Conservation (phyloP, 129 eudicot species). For the Lactuca saligna region DNA sequence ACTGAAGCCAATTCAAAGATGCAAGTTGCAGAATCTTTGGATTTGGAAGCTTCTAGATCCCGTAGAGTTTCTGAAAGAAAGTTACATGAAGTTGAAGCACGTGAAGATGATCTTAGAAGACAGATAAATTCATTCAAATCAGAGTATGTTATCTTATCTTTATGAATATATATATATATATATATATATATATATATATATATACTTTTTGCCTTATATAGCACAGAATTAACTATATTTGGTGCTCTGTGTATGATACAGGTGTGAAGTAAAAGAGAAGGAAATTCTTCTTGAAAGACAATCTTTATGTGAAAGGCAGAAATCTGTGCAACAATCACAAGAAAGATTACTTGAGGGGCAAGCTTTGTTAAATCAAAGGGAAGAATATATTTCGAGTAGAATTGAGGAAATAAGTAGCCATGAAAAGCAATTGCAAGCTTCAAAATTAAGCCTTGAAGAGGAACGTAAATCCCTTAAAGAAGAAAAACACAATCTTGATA, state of each 20-base stretch:
- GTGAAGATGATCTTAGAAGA: conserved; percentile 94
- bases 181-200: too few species aligned
- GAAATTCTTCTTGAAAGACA: conserved; percentile 73
- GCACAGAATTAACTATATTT: neutral
- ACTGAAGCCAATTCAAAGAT: conserved; percentile 61
- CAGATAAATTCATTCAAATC: conserved; percentile 59
- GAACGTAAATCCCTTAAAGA: conserved; percentile 50
- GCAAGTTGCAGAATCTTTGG: conserved; percentile 72
- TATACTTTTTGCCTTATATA: conserved; percentile 7
- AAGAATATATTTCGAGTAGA: conserved; percentile 57
- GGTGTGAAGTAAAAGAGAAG: conserved; percentile 83
- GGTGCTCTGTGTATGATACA: conserved; percentile 15
- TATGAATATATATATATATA: neutral
- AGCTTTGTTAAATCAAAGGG: conserved; percentile 78
- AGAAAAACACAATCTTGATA: conserved; percentile 50
- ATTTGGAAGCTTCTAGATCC: conserved; percentile 61
- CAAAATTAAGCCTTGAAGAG: conserved; percentile 45
- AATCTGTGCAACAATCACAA: conserved; percentile 59
- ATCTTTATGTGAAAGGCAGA: conserved; percentile 76
- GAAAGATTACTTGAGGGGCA: conserved; percentile 80
- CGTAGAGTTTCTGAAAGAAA: conserved; percentile 85
- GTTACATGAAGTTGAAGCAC: conserved; percentile 84
- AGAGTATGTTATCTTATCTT: conserved; percentile 52
- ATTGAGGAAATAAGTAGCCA: conserved; percentile 56
- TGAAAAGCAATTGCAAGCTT: conserved; percentile 70